Evolutionary conservation across 1,284 basidiomycete species (phyloP), one percentile per base, ranked within the genome.

Genomic region (Leccinum insolens): DNA sequence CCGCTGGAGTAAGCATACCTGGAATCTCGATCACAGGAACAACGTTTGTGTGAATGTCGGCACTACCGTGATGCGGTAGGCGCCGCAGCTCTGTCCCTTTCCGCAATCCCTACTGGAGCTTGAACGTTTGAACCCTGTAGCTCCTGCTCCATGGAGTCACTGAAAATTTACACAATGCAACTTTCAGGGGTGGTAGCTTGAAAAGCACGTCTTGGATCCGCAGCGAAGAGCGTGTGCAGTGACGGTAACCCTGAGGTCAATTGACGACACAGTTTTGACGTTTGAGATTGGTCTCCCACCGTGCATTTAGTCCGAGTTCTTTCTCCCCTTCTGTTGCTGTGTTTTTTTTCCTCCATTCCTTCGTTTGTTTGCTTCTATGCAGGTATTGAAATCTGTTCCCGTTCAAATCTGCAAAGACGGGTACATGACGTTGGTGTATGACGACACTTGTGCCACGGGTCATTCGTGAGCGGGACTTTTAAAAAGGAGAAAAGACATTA

Each of bases 141-240:
- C 76, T 83, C 93, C 93, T 75, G 7, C 25, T 28, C 44, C 28
- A 17, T 39, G 11, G n/a, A 17, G 20, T 20, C 60, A 61, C 15
- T 37, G 20, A 22, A 14, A 7, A 39, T 15, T 39, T 20, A 22
- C 60, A 61, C 60, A 34, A 25, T 39, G 22, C 91, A 20, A 89
- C 87, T 65, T 89, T 80, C 72, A 94, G 78, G 57, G 88, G 86
- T 34, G 92, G 92, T 68, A 94, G 77, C 71, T 85, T 86, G 22
- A 52, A 52, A 52, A 22, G 49, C 49, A 22, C 12, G 46, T 55
- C 49, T 22, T 55, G 20, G 49, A 55, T 55, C 52, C 52, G 52
- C 22, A 25, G 52, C 15, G 12, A 55, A 25, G 52, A 15, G 52
- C 4, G 22, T 25, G 20, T 7, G 14, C 39, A 49, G 46, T 9